Evolutionary conservation across 495 filamentous ascomycete species (phyloP).

Genomic region (Viridothelium virens): DNA sequence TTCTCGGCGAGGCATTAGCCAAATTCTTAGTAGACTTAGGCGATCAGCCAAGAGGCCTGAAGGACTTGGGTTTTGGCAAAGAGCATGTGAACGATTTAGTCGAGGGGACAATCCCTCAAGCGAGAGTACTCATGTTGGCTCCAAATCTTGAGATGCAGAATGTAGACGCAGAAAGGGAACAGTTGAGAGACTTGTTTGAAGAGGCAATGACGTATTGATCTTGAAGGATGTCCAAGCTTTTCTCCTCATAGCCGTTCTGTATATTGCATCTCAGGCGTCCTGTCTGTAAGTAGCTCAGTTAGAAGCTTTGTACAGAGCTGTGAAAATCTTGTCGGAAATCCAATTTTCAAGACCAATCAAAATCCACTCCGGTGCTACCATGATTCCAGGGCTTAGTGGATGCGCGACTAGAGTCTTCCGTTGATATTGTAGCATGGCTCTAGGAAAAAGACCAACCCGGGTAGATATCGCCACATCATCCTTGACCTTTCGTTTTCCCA

Average conservation of each 20-base stretch:
- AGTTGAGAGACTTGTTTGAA: conserved; percentile 56
- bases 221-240: neutral
- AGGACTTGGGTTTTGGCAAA: conserved; percentile 67
- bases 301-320: neutral
- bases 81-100: conserved; percentile 73
- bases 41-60: conserved; percentile 82
- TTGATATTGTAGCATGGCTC: neutral
- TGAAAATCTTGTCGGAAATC: neutral
- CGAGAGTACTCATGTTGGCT: conserved; percentile 82
- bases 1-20: conserved; percentile 70
- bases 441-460: neutral
- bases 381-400: neutral
- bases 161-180: conserved; percentile 58
- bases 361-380: neutral
- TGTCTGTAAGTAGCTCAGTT: neutral
- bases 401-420: neutral
- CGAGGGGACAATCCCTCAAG: conserved; percentile 89
- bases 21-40: conserved; percentile 75
- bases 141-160: conserved; percentile 63
- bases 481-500: conserved; percentile 59
- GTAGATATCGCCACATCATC: neutral
- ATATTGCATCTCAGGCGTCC: neutral
- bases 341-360: too few species aligned
- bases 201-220: conserved; percentile 54
- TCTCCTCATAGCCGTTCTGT: neutral